A percentile compares a stretch with the other conserved stretches of the same genome.
These are phyloP conservation scores for Zasmidium angulare DNA, from an alignment of 2,329 filamentous ascomycete species.

Conservation along the genomic window DNA sequence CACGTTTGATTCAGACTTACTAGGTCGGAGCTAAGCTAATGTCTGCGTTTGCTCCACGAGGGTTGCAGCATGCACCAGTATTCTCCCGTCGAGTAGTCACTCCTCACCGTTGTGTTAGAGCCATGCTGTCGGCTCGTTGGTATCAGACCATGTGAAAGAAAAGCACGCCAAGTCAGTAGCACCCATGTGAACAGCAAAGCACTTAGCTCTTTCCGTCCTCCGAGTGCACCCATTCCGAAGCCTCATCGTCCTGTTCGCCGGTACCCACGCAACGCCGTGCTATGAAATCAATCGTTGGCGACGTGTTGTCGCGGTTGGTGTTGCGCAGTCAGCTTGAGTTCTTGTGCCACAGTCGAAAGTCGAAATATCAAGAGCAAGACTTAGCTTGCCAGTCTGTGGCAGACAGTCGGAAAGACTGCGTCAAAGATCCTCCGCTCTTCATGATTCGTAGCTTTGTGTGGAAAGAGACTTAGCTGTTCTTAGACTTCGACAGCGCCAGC, in stretches of 20 bases:
- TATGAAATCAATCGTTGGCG: not conserved
- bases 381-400: not conserved
- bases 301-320: not conserved
- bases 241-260: not conserved
- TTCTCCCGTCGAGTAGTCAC: not conserved
- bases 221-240: not conserved
- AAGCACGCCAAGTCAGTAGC: constrained; percentile 3
- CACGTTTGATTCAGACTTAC: constrained; percentile 2
- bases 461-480: not conserved
- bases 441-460: not conserved
- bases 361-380: not conserved
- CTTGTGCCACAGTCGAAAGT: not conserved
- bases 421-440: not conserved
- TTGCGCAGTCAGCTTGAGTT: not conserved
- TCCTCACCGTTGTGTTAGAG: not conserved
- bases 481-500: not conserved
- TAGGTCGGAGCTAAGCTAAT: constrained; percentile 3
- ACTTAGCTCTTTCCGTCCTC: not conserved
- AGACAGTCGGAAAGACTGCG: not conserved
- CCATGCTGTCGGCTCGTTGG: not conserved
- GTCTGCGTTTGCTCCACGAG: not conserved
- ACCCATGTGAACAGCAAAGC: not conserved
- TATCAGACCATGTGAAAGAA: no score
- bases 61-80: not conserved
- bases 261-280: not conserved